Evolutionary conservation across 1,284 basidiomycete genomes (phyloP), one percentile per base, ranked within the genome.

Genomic region (Microbotryum lychnidis-dioicae): DNA sequence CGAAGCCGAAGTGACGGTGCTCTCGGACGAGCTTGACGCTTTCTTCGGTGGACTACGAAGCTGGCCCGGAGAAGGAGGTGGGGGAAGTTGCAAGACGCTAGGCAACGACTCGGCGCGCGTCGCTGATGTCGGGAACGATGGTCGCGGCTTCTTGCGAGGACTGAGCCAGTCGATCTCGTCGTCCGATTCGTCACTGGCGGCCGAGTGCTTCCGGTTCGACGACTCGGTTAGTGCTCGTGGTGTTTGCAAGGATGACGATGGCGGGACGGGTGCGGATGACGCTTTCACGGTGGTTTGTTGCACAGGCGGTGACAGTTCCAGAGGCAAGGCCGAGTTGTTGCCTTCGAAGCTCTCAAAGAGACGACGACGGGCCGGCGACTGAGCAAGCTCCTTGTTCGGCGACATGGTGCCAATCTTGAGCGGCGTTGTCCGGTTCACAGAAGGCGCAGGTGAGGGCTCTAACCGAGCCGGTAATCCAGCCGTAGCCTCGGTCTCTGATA

Each of bases 141-240:
- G 53, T 31, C 54, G 48, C 2, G 44, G 23, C 31, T 67, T 64
- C 58, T 67, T 67, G 20, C 65, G 50, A n/a, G 65, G 65, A n/a
- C 52, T 56, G 52, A 67, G 58, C 25, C 57, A 67, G 56, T 67
- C 65, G 56, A 67, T 21, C 20, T 67, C 65, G 25, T 67, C 65
- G 29, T 66, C 59, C 3, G 45, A 47, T 21, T 25, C 27, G 25
- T 33, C 31, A 33, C 31, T 33, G 21, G 47, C 37, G n/a, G 10
- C 50, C 20, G 20, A 18, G 37, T 44, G 27, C 45, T 58, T 27
- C 23, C 18, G 55, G 52, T 6, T 58, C 57, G 46, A 61, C 44
- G 48, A 54, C 8, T 37, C 29, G 44, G 57, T 57, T 49, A 37
- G 54, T 33, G 27, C 21, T 25, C 8, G 48, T 7, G 47, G 56